Conservation (phyloP, 306 rosid genomes). For the Herpetospermum pedunculosum region DNA sequence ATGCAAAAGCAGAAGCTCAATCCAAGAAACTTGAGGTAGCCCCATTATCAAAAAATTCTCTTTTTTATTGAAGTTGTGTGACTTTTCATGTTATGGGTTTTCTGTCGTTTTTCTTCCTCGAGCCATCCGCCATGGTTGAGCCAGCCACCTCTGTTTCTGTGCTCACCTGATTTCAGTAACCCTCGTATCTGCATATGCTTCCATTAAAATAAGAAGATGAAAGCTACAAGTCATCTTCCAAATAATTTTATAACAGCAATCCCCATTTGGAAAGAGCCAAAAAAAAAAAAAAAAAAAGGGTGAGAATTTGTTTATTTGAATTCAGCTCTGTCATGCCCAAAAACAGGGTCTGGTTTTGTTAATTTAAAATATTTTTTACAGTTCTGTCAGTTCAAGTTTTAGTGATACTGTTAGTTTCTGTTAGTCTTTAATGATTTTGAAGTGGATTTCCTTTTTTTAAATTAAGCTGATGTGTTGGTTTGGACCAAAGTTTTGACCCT, state of each 20-base stretch:
- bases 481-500: background rate
- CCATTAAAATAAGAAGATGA: background rate
- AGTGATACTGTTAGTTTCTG: no score
- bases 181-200: background rate
- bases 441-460: no score
- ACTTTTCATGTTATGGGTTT: background rate
- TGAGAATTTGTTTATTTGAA: background rate
- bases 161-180: slow-evolving; percentile 2
- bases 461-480: background rate
- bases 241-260: background rate
- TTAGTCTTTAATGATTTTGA: no score
- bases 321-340: background rate
- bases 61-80: background rate
- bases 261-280: background rate
- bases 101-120: slow-evolving; percentile 30
- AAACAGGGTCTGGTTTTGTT: background rate
- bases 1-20: slow-evolving; percentile 96
- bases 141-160: slow-evolving; percentile 23
- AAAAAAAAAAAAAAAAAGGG: background rate
- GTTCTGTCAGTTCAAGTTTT: background rate
- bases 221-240: background rate
- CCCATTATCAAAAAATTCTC: background rate
- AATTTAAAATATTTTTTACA: no score
- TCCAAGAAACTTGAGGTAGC: slow-evolving; percentile 95
- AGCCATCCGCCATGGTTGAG: slow-evolving; percentile 47